Conservation (phyloP, 2,329 filamentous ascomycete species). For the Trichophyton benhamiae region DNA sequence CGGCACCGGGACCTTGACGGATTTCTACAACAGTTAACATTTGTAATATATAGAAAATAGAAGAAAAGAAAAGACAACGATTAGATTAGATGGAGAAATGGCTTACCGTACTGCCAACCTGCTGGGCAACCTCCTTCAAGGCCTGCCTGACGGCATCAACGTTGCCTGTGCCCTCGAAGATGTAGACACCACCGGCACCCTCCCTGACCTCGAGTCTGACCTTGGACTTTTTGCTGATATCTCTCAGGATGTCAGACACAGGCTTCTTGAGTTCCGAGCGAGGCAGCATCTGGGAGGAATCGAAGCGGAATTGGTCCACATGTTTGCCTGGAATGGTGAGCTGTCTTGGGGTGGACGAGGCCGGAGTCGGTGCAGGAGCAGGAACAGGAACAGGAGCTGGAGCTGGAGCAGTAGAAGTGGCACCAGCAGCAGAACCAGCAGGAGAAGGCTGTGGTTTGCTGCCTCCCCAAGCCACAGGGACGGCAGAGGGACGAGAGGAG, state of each 20-base stretch:
- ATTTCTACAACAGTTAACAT: constrained; percentile 37
- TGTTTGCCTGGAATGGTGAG: constrained; percentile 74
- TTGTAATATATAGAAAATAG: not conserved
- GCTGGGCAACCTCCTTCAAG: constrained; percentile 74
- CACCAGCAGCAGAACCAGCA: constrained; percentile 16
- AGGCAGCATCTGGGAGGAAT: constrained; percentile 63
- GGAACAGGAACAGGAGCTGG: constrained; percentile 50
- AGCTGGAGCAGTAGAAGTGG: constrained; percentile 25
- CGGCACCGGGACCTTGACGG: constrained; percentile 66
- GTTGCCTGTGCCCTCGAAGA: constrained; percentile 76
- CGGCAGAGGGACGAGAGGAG: constrained; percentile 44
- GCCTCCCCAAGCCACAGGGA: constrained; percentile 64
- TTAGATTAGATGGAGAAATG: not conserved
- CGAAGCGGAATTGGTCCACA: constrained; percentile 61
- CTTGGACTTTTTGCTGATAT: constrained; percentile 85
- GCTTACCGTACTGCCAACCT: constrained; percentile 72
- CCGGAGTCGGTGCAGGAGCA: constrained; percentile 36
- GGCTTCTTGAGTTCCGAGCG: constrained; percentile 71
- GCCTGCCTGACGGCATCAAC: constrained; percentile 75
- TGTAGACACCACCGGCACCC: constrained; percentile 58
- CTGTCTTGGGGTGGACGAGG: constrained; percentile 35
- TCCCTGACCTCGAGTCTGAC: constrained; percentile 68
- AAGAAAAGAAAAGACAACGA: not conserved
- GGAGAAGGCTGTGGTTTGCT: constrained; percentile 37
- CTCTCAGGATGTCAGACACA: constrained; percentile 70